Base-by-base conservation (phyloP, 495 filamentous ascomycete species). In the Daldinia childiae region DNA sequence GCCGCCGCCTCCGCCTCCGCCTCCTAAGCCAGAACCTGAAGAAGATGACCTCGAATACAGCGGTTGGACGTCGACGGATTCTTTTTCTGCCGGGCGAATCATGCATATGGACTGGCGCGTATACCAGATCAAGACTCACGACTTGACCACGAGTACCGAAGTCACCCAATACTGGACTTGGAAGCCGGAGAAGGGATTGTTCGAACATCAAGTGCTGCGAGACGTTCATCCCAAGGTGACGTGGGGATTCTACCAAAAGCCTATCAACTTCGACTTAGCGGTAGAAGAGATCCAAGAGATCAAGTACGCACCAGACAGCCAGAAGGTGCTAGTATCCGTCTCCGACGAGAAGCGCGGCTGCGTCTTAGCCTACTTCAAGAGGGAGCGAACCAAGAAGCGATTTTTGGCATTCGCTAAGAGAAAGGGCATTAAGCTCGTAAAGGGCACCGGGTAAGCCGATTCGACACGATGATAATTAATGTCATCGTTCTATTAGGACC, bases 141-240 rank as follows among this genome's bases (percentile, higher is more conserved):
- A 58, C 11, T 64, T 81, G 21, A 78, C 82, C 3, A 84, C 77
- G 29, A 81, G 79, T 66, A 57, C 73, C 2, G 30, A 76, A 3
- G 78, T 83, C 14, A 85, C 82, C n/a, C 83, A 85, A 68, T 85
- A 85, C 76, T 84, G 82, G 82, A 82, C 82, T 61, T 85, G 78
- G 77, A 77, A 75, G 39, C 68, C 39, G 14, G 77, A 81, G 26
- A 78, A 72, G 50, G 59, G 62, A 17, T 56, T 76, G 41, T 79
- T 84, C 21, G 82, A 85, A 75, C 83, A 85, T 70, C 82, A 84
- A 58, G 81, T 85, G 14, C 76, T 85, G n/a, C 74, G 78, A 34
- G 80, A 81, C 19, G 76, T 80, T 3, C 51, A 69, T 45, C 78
- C 78, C 26, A 75, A 71, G 39, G 73, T 78, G n/a, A 79, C 73